Conservation (phyloP, 306 rosid species). For the Rosa chinensis region DNA sequence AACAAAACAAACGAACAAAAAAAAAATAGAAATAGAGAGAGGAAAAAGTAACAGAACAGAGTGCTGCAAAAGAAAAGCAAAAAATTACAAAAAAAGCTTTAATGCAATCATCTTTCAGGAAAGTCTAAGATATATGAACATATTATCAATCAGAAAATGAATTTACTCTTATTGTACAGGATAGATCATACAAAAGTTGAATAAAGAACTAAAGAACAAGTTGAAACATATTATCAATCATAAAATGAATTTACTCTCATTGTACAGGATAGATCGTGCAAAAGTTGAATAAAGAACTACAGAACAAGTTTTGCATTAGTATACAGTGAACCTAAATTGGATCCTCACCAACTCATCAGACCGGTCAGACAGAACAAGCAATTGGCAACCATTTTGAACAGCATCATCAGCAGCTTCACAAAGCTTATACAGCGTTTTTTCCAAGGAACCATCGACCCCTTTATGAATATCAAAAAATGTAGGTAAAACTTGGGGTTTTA, state of each 20-base stretch:
- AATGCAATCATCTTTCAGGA: background rate
- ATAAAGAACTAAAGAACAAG: background rate
- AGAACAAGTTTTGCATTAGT: background rate
- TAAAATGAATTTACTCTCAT: no score
- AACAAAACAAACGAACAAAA: background rate
- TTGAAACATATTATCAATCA: no score
- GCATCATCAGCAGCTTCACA: slow-evolving; percentile 99
- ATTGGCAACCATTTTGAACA: slow-evolving; percentile 90
- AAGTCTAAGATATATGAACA: background rate
- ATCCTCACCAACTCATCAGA: slow-evolving; percentile 73
- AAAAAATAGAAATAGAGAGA: no score
- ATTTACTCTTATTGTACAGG: background rate
- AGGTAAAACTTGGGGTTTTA: slow-evolving; percentile 78
- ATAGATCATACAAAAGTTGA: background rate
- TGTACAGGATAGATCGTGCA: no score
- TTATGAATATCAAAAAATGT: slow-evolving; percentile 83
- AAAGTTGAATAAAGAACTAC: no score
- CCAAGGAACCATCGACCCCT: slow-evolving; percentile 94
- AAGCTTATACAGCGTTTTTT: slow-evolving; percentile 66
- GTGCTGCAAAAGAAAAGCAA: background rate
- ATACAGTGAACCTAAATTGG: slow-evolving; percentile 24
- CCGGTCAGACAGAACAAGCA: slow-evolving; percentile 93
- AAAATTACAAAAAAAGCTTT: background rate
- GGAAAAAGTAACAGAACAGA: background rate
- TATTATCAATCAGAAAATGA: background rate